Evolutionary conservation across 2,329 filamentous ascomycete species (phyloP), one percentile per base, ranked within the genome.

Genomic region (Arthroderma sp.): DNA sequence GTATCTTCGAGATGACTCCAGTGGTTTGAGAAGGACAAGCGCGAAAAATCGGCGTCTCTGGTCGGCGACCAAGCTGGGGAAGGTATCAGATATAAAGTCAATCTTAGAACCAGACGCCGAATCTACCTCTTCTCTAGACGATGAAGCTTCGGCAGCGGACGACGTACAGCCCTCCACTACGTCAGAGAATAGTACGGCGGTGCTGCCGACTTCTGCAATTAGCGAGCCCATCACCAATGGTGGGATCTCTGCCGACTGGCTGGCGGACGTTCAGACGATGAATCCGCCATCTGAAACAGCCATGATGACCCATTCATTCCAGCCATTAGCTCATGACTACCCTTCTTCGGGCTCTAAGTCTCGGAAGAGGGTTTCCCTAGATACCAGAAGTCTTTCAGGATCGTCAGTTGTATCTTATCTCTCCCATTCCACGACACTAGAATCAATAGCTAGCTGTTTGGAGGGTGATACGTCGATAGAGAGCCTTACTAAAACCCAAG

Each of bases 381-480:
- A 94, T 57, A 83, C 83, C 10, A 73, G 87, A 52, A 95, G 89
- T 55, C 74, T 93, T 61, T 95, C 89, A 5, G 87, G 81, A 52
- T 83, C 82, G 36, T 96, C 89, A 0, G 83, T 81, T 32, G 77
- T 83, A 42, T 96, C 89, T 0, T 85, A 85, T 47, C 76, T 81
- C 46, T 96, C 89, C 1, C 75, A 81, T 46, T 80, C 85, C 1
- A 80, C 78, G 38, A 94, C 87, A 11, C 72, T 91, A 15, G 80
- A 80, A 27, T 91, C 86, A 1, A 72, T 80, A 28, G 70, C 74
- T 4, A 85, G 81, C 57, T 80, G 76, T 1, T 72, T 89, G 6
- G 87, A 93, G 61, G 86, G 85, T 2, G 89, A 95, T 58, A 83
- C 83, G 1, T 94, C 88, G 0, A 81, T 89, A 44, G 83, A 88